Evolutionary conservation across 176 grass and related monocot genomes (phyloP).

Genomic region (Bolboschoenus planiculmis): DNA sequence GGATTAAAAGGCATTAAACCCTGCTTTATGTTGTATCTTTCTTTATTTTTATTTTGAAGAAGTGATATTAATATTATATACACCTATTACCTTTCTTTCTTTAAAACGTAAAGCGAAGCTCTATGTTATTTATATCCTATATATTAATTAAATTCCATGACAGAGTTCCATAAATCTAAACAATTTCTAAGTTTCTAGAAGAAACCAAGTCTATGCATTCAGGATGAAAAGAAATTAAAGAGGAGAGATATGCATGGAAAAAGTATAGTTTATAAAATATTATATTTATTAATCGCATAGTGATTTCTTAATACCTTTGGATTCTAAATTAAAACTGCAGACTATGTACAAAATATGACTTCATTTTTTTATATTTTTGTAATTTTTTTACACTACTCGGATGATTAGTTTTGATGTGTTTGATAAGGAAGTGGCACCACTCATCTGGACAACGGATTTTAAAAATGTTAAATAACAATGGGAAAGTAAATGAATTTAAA

Average conservation of each 20-base stretch:
- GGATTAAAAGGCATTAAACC: not conserved
- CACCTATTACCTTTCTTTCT: not conserved
- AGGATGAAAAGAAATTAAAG: no score
- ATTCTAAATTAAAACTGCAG: not conserved
- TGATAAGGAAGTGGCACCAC: not conserved
- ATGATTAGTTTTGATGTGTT: not conserved
- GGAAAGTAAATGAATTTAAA: no score
- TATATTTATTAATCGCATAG: not conserved
- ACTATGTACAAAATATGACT: not conserved
- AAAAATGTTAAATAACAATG: no score
- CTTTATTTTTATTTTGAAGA: not conserved
- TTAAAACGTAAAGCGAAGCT: not conserved
- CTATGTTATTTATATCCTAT: not conserved
- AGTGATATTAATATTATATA: not conserved
- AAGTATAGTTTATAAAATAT: not conserved
- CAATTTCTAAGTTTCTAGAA: not conserved
- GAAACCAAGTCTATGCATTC: no score
- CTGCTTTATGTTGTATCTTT: not conserved
- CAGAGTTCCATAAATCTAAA: not conserved
- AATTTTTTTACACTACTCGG: not conserved
- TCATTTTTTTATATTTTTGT: not conserved
- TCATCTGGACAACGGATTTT: not conserved
- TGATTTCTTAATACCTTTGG: not conserved
- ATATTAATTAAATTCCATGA: not conserved
- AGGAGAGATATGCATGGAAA: not conserved